phyloP scores from a whole-genome alignment of 2,329 filamentous ascomycete genomes.

The Ploettnerulaceae sp. region DNA sequence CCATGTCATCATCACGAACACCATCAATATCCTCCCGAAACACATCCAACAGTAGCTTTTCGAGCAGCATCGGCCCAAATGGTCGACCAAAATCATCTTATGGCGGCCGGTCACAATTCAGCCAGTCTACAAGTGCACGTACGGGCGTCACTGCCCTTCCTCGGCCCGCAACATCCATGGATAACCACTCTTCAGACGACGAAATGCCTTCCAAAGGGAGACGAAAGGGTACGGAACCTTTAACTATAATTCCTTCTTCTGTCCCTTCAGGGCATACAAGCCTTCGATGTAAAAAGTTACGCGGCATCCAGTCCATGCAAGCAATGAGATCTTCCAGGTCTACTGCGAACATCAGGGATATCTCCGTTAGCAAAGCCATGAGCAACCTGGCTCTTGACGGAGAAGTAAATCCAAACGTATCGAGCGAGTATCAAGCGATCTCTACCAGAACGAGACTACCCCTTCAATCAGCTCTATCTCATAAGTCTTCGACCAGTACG shows the following conservation, averaged over 20 bases:
- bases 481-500: slow-evolving; percentile 24
- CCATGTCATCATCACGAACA: slow-evolving; percentile 36
- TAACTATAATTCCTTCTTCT: slow-evolving; percentile 32
- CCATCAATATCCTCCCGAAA: slow-evolving; percentile 40
- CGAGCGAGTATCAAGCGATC: slow-evolving; percentile 22
- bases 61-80: slow-evolving; percentile 52
- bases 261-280: slow-evolving; percentile 25
- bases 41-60: slow-evolving; percentile 45
- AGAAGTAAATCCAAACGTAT: slow-evolving; percentile 14
- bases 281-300: slow-evolving; percentile 26
- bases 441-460: slow-evolving; percentile 14
- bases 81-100: slow-evolving; percentile 42
- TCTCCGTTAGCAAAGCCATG: slow-evolving; percentile 37
- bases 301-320: slow-evolving; percentile 31
- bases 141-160: slow-evolving; percentile 36
- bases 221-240: slow-evolving; percentile 47
- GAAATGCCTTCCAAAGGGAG: slow-evolving; percentile 34
- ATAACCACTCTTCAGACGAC: slow-evolving; percentile 33
- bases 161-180: slow-evolving; percentile 40
- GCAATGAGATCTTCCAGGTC: slow-evolving; percentile 21
- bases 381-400: slow-evolving; percentile 32
- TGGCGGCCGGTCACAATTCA: slow-evolving; percentile 42
- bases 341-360: slow-evolving; percentile 29
- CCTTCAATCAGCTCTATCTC: slow-evolving; percentile 12
- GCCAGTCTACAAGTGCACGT: slow-evolving; percentile 45